Evolutionary conservation across 2,329 filamentous ascomycete genomes (phyloP), one percentile per base, ranked within the genome.

Genomic region (Parastagonospora avenae): DNA sequence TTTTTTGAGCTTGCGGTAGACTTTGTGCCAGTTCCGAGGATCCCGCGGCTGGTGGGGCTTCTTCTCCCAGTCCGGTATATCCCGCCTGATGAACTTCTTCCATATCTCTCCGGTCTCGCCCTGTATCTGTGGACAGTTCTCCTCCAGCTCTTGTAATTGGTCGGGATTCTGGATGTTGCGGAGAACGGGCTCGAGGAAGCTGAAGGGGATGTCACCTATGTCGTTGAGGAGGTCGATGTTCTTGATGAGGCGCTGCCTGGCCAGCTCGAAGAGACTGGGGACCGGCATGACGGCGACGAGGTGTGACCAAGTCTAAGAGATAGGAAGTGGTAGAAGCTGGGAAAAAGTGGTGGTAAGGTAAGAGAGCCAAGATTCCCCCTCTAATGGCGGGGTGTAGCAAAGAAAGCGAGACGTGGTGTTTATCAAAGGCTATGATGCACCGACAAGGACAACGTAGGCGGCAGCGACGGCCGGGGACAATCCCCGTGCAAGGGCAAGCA

Each of bases 11-110:
- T 77, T 78, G 14, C 67, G 78, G 76, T 95, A 97, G 11, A 95
- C 80, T 48, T 88, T 85, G 68, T 87, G 85, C 92, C 92, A 97
- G 52, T 85, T 85, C 31, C 79, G 78, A 0, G 87, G 84, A 55
- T 90, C 82, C 48, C 62, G 55, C 0, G 90, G 89, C 19, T 84
- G 78, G 60, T 86, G 83, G 24, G 84, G 82, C 67, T 88, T 85
- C 39, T 77, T 76, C 36, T 86, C 79, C 72, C 85, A 87, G 48
- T 84, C 77, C 2, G 86, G 85, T 55, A 96, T 90, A 64, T 96
- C 86, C 41, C 86, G 84, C 44, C 84, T 82, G 72, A 97, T 94
- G 65, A 97, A 83, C 27, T 84, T 82, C 36, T 85, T 75, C 93
- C 93, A 97, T 54, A 93, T 78, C 62, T 92, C 88, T 15, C 78